A percentile compares a stretch with the other conserved stretches of the same genome.
Conservation (phyloP, 208 protist genomes). For the Crithidia thermophila region DNA sequence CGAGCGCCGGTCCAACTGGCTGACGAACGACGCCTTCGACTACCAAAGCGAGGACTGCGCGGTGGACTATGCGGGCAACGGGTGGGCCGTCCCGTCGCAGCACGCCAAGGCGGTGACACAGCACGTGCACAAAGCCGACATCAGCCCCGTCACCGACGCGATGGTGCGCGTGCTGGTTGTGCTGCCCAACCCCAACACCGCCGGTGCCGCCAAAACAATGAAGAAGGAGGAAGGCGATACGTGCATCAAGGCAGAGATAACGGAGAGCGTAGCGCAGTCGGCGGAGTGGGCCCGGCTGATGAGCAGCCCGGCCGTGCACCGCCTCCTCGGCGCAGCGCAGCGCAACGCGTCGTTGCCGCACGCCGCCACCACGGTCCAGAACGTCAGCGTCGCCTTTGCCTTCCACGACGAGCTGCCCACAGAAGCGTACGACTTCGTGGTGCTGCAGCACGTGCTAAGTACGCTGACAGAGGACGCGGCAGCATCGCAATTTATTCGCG, state of each 20-base stretch:
- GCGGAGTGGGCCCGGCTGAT: conserved; percentile 38
- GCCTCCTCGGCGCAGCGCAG: conserved; percentile 16
- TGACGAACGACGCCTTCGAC: conserved; percentile 86
- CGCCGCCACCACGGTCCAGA: background rate
- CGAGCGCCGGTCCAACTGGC: conserved; percentile 46
- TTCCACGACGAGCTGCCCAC: conserved; percentile 22
- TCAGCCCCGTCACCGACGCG: background rate
- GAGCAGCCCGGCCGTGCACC: conserved; percentile 35
- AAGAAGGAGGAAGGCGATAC: background rate
- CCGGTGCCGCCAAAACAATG: too few relatives aligned
- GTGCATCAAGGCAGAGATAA: background rate
- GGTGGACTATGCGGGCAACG: conserved; percentile 64
- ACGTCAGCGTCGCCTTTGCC: conserved; percentile 21
- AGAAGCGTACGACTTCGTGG: conserved; percentile 63
- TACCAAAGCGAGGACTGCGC: conserved; percentile 82
- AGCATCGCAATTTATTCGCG: conserved; percentile 31
- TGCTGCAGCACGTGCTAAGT: conserved; percentile 75
- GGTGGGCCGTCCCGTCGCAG: conserved; percentile 46
- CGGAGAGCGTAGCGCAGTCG: conserved; percentile 5
- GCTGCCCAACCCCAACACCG: conserved; percentile 23
- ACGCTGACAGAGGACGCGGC: conserved; percentile 31
- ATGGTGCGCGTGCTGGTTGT: conserved; percentile 46
- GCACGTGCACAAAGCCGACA: conserved; percentile 3
- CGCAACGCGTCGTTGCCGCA: conserved; percentile 17
- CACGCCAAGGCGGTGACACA: conserved; percentile 40